Percentiles rank a stretch among this genome's conserved stretches.
phyloP scores from a whole-genome alignment of 1,139 yeast species.

The Saccharomyces hybrid region DNA sequence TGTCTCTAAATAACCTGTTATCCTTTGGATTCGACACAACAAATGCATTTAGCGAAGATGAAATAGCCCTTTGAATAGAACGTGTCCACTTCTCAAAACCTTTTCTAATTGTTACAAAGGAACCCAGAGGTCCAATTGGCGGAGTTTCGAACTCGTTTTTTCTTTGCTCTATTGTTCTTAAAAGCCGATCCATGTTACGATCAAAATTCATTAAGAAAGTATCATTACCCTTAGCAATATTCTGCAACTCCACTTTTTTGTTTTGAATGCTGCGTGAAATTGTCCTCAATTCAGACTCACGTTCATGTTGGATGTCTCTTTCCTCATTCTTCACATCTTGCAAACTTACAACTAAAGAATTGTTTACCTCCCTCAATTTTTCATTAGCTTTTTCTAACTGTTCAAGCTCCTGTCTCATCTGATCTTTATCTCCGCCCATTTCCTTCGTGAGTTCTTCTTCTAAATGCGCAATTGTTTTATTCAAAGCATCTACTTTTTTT shows the following conservation, averaged over 20 bases:
- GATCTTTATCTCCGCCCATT: constrained; percentile 27
- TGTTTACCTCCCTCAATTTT: constrained; percentile 8
- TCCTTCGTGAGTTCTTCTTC: constrained; percentile 27
- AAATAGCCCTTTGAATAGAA: constrained; percentile 49
- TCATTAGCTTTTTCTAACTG: constrained; percentile 13
- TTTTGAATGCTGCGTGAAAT: constrained; percentile 11
- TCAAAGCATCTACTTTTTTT: constrained; percentile 33
- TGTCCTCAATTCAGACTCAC: constrained; percentile 10
- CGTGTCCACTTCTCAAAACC: constrained; percentile 54
- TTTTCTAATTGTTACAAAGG: constrained; percentile 47
- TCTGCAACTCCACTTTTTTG: constrained; percentile 14
- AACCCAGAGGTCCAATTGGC: constrained; percentile 87
- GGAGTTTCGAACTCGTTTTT: constrained; percentile 35
- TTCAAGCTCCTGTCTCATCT: constrained; percentile 16
- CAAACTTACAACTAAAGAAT: constrained; percentile 15
- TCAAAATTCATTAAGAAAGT: constrained; percentile 41
- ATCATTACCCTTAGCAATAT: constrained; percentile 17
- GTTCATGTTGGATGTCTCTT: constrained; percentile 8
- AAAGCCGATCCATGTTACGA: constrained; percentile 35
- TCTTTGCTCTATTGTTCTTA: constrained; percentile 37
- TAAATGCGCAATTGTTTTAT: constrained; percentile 37
- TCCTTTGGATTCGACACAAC: constrained; percentile 63
- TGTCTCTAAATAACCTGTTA: constrained; percentile 39
- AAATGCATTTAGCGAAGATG: constrained; percentile 50
- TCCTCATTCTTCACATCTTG: constrained; percentile 18